Evolutionary conservation across 2,329 filamentous ascomycete species (phyloP).

Genomic region (Colletotrichum sp.): DNA sequence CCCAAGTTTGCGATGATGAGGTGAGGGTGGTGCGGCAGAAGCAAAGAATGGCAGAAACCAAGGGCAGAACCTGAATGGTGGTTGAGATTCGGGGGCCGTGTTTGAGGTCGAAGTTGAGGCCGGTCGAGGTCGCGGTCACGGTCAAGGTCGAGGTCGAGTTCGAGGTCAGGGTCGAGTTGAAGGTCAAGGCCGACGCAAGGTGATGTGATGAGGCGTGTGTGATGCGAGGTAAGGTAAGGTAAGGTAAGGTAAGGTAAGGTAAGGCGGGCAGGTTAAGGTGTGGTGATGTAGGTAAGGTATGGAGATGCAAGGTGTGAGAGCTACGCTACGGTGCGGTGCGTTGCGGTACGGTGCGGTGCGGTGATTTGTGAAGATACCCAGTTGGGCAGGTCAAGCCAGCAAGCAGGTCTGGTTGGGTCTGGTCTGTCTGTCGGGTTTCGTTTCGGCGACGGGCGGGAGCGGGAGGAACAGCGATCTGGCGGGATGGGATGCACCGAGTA

Average conservation of each 20-base stretch:
- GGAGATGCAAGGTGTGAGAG: not conserved
- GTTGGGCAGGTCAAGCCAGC: not conserved
- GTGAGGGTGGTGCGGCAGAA: not conserved
- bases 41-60: not conserved
- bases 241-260: not conserved
- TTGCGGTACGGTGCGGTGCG: not conserved
- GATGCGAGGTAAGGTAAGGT: not conserved
- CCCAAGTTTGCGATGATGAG: not conserved
- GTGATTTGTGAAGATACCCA: not conserved
- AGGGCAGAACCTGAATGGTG: not conserved
- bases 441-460: constrained; percentile 21
- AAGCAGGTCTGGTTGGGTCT: not conserved
- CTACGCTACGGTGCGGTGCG: not conserved
- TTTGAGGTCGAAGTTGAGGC: not conserved
- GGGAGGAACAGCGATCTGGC: constrained; percentile 21
- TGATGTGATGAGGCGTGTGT: constrained; percentile 1
- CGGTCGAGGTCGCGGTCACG: not conserved
- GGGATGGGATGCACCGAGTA: constrained; percentile 15
- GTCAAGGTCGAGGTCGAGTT: not conserved
- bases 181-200: not conserved
- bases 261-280: not conserved
- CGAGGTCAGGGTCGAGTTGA: not conserved
- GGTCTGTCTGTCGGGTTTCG: constrained; percentile 13
- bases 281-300: not conserved
- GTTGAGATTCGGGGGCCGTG: not conserved